A percentile compares a stretch with the other conserved stretches of the same genome.
phyloP scores from a whole-genome alignment of 73 alveolate species.

The Breviolum minutum region DNA sequence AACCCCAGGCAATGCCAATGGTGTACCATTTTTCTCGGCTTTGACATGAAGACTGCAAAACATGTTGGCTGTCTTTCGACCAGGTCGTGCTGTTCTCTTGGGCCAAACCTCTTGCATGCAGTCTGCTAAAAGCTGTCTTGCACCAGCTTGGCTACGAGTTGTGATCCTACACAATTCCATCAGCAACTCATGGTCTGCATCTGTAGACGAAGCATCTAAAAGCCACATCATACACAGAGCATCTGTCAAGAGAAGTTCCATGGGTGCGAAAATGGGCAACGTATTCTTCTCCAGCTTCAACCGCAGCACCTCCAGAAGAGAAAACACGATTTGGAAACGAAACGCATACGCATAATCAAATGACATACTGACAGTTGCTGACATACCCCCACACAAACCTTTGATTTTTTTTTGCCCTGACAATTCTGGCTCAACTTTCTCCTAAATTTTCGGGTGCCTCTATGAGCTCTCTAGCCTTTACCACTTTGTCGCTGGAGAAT shows the following conservation, averaged over 20 bases:
- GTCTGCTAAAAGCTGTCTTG: slow-evolving; percentile 39
- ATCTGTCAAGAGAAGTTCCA: slow-evolving; percentile 51
- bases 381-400: too few species aligned
- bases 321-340: too few species aligned
- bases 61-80: background rate
- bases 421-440: background rate
- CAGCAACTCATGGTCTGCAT: slow-evolving; percentile 55
- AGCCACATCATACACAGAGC: slow-evolving; percentile 70
- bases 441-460: background rate
- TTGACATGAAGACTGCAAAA: slow-evolving; percentile 33
- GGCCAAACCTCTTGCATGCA: slow-evolving; percentile 45
- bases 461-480: slow-evolving; percentile 24
- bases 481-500: slow-evolving; percentile 19
- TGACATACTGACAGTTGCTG: too few species aligned
- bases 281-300: slow-evolving; percentile 31
- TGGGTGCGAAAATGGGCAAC: slow-evolving; percentile 49
- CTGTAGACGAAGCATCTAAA: background rate
- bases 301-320: background rate
- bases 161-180: slow-evolving; percentile 37
- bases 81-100: background rate
- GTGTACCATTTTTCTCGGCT: background rate
- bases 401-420: too few species aligned
- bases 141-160: background rate
- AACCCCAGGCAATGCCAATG: slow-evolving; percentile 17
- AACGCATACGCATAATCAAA: too few species aligned